Evolutionary conservation across 169 alveolate species (phyloP), one percentile per base, ranked within the genome.

Genomic region (Plasmodium billcollinsi): DNA sequence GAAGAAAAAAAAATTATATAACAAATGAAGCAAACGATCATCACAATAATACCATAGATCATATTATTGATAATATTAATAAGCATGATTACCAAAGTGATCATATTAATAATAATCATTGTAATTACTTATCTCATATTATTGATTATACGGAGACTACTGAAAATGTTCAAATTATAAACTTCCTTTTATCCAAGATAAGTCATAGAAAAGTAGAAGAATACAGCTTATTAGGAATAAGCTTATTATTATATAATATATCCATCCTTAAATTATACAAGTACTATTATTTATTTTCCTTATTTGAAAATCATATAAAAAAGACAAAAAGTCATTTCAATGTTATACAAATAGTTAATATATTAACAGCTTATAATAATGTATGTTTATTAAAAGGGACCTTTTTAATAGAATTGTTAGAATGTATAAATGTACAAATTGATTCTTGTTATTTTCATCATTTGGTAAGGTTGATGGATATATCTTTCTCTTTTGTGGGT

Each of bases 161-260:
- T 9, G 21, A 63, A 9, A 39, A 61, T 21, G 20, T 11, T 11
- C 24, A 59, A 33, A 52, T 75, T 15, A 12, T 75, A 33, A 12
- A 18, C n/a, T 67, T 66, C 15, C 43, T 75, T 12, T 15, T 75
- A 15, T 15, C 62, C 47, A 63, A 67, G 52, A 63, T 75, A 15
- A 24, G 26, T 2, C 50, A 63, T 14, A 75, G 67, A 18, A 65
- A 67, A n/a, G 76, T 15, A 11, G 39, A 56, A 5, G 89, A 75
- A 20, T 75, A 49, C 21, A 75, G 89, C 52, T 56, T 75, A 1
- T 11, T 75, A 26, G 89, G 89, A 6, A 6, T 75, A 15, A 75
- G 89, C 11, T 54, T 75, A 29, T 45, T 75, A 52, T 71, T 75
- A 3, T 49, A 63, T n/a, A 75, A 75, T 20, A 67, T 75, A 12